Evolutionary conservation across 371 early-diverging fungal genomes (phyloP).

Genomic region (Chytridiales sp.): DNA sequence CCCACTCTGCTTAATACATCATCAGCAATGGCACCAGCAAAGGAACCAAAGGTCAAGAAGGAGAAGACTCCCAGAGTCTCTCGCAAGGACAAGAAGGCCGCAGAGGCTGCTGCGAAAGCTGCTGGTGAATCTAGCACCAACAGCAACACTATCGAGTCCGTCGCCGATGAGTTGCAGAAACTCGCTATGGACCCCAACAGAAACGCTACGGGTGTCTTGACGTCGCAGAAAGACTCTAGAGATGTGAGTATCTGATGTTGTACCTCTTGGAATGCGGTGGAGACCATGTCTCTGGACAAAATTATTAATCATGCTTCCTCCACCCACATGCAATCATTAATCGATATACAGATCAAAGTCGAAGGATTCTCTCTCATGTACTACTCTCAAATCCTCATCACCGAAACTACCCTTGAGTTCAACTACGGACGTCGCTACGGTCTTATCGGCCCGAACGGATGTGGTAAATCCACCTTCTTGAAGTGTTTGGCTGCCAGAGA

Average conservation of each 20-base stretch:
- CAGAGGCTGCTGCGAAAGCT: constrained; percentile 9
- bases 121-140: constrained; percentile 4
- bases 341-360: constrained; percentile 61
- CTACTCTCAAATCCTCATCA: constrained; percentile 89
- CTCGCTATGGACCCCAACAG: constrained; percentile 54
- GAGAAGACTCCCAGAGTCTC: constrained; percentile 26
- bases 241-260: constrained; percentile 62
- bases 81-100: constrained; percentile 13
- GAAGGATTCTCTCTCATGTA: constrained; percentile 91
- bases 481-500: constrained; percentile 91
- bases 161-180: constrained; percentile 30
- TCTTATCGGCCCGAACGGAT: constrained; percentile 96
- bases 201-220: constrained; percentile 88
- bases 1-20: no score
- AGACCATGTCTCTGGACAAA: not conserved
- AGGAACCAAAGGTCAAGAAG: constrained; percentile 28
- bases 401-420: constrained; percentile 93
- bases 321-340: not conserved
- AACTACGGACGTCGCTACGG: constrained; percentile 98
- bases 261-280: not conserved
- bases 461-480: constrained; percentile 96
- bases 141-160: constrained; percentile 21
- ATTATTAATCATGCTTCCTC: not conserved
- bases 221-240: constrained; percentile 86
- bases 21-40: no score